Base-by-base conservation (phyloP, 768 basidiomycete genomes). In the Dacryopinax primogenitus region DNA sequence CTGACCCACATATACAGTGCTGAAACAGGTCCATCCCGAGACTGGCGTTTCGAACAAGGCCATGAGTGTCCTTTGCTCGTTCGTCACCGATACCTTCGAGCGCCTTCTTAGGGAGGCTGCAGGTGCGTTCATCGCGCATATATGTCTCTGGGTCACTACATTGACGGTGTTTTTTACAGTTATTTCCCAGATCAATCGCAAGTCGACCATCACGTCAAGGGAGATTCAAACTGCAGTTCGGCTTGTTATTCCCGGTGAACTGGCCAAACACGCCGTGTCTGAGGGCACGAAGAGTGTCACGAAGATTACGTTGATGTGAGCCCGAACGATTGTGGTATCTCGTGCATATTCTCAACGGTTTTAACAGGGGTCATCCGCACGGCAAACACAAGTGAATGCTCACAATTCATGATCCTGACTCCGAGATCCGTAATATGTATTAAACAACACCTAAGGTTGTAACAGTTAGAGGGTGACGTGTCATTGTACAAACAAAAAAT, bases 31-130 rank as follows among this genome's bases (percentile, higher is more conserved):
- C 66, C 95, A 97, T 81, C 92, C 94, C 63, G 95, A 97, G 73
- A 98, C 92, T 62, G 95, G 94, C 86, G 97, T 97, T 79, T 94
- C 93, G 64, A 97, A 96, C 86, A 95, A 95, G 82, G 92, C 92
- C 23, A 94, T 95, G 91, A 88, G 92, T 67, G 94, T 96, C 74
- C 78, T 96, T 65, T 95, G 95, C 82, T 90, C 87, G 66, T 96
- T 96, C 73, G 92, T 96, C 72, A 93, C 93, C 72, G 92, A 96
- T 71, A 95, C 92, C 69, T 92, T 92, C 69, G 90, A 92, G 74
- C 88, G 90, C n/a, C 91, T 93, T 71, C 90, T 90, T 12, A 85
- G 87, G 0, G 91, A 93, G 74, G 91, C 90, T 37, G 91, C 90
- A 65, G 92, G 88, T 90, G 70, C 39, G 87, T 82, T 2, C 32